Evolutionary conservation across 176 grass and related monocot species (phyloP), one percentile per base, ranked within the genome.

Genomic region (Thinopyrum elongatum): DNA sequence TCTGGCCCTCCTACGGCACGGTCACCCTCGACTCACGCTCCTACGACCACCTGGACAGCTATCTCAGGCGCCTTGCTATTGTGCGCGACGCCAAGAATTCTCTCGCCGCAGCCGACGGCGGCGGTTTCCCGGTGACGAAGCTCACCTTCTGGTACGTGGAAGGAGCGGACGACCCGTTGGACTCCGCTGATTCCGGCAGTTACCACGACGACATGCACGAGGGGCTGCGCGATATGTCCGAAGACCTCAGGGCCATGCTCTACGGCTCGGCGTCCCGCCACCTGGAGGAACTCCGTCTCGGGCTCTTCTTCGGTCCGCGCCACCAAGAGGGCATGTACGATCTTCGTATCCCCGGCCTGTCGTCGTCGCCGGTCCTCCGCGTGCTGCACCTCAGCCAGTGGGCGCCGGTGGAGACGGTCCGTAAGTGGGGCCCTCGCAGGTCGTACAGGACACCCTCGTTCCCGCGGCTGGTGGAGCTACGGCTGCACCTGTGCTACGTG

Each of bases 111-210:
- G 59, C 9, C 27, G 4, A 16, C 63, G 27, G 13, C 27, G 27
- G 27, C 63, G 15, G 47, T 51, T 51, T 51, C 47, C 47, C 47
- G 14, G 27, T 65, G 15, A 65, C 27, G 2, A 31, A 27, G 63
- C 28, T 65, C 63, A 65, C 26, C 63, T 65, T 65, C 63, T 14
- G 12, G 59, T 65, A 65, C 63, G 63, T 16, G 63, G 63, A 65
- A 65, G 27, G 63, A 13, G 26, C 27, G 63, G 63, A 65, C 27
- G 47, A 51, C 47, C 27, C 63, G 63, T 65, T 0, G 63, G 15
- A 0, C 63, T 14, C 2, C 63, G 4, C 0, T 16, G 0, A 1
- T 6, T 3, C 0, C 13, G 1, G 5, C 27, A 16, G 3, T 3
- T 30, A 65, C 27, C 5, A 30, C 3, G 27, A 29, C 27, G 63